Conservation (phyloP, 345 rosid species). For the Murraya koenigii region DNA sequence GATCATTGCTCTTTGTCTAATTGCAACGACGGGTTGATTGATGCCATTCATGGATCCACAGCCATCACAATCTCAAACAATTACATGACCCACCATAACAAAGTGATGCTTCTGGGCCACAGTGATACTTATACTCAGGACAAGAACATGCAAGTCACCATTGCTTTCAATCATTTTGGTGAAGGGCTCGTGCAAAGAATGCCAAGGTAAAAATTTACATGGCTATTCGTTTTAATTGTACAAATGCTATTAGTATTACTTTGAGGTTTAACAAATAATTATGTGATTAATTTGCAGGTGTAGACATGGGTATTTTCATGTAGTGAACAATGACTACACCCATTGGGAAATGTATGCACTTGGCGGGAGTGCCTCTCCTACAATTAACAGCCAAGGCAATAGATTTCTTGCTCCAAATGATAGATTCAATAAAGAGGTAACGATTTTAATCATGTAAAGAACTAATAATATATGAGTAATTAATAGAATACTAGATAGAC, state of each 20-base stretch:
- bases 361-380: conserved; percentile 69
- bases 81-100: conserved; percentile 52
- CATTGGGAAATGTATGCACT: conserved; percentile 74
- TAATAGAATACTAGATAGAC: too few relatives aligned
- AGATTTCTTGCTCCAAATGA: conserved; percentile 57
- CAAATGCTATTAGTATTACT: too few relatives aligned
- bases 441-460: too few relatives aligned
- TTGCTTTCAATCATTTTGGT: conserved; percentile 70
- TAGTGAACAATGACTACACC: conserved; percentile 66
- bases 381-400: conserved; percentile 69
- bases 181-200: conserved; percentile 73
- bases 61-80: conserved; percentile 60
- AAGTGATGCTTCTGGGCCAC: conserved; percentile 69
- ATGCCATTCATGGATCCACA: conserved; percentile 61
- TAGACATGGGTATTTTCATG: conserved; percentile 66
- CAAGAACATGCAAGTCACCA: conserved; percentile 67
- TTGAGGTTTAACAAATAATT: too few relatives aligned
- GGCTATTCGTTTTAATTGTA: too few relatives aligned
- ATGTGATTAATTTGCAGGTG: conserved; percentile 32
- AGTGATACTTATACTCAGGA: conserved; percentile 52
- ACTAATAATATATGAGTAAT: too few relatives aligned
- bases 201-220: conserved; percentile 42
- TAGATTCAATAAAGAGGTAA: conserved; percentile 44
- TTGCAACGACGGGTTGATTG: conserved; percentile 53
- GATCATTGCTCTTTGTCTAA: conserved; percentile 65